Base-by-base conservation (phyloP, 768 basidiomycete genomes). In the Tricholoma sp. region DNA sequence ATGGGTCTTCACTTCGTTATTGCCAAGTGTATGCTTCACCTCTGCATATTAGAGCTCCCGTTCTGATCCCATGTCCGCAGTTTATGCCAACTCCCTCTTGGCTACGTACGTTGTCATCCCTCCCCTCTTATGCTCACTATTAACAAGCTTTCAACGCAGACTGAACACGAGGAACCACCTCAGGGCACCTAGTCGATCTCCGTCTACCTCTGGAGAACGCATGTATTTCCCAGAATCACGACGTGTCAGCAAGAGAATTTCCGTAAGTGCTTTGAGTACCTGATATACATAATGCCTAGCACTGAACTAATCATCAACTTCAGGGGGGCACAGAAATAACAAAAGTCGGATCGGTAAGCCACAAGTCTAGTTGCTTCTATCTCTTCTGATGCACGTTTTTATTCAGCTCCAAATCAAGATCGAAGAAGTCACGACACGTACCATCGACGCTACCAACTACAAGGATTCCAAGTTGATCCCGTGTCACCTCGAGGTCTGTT, bases 1-100 rank as follows among this genome's bases (percentile, higher is more conserved):
- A 76, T 81, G 77, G 81, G 74, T 1, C 59, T 83, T 4, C 78
- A 82, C 61, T 78, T 82, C 57, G 70, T 80, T 20, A 82, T 83
- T 54, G 72, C 75, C 61, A 83, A 83, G 67, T 62, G 80, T 80
- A 57, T 50, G 74, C 57, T 15, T 15, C 17, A 6, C 20, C 2
- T 10, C 24, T 20, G 45, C 42, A 9, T 9, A 3, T 28, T 10
- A 54, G 20, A 53, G 6, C 49, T 11, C 33, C 24, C n/a, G 6
- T 45, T 37, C 13, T 29, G 20, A 41, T 42, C 6, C 17, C 1
- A 11, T 5, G 17, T 39, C 9, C 15, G 0, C 44, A 80, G 79
- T 79, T 49, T 81, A 81, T 45, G 78, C 80, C 1, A 81, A 78
- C 55, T 81, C 80, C 2, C 63, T 81, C 12, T 70, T 81, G 11